These are phyloP conservation scores for Rhizophagus sp. DNA, from an alignment of 192 early-diverging fungal genomes.

Conservation along the genomic window DNA sequence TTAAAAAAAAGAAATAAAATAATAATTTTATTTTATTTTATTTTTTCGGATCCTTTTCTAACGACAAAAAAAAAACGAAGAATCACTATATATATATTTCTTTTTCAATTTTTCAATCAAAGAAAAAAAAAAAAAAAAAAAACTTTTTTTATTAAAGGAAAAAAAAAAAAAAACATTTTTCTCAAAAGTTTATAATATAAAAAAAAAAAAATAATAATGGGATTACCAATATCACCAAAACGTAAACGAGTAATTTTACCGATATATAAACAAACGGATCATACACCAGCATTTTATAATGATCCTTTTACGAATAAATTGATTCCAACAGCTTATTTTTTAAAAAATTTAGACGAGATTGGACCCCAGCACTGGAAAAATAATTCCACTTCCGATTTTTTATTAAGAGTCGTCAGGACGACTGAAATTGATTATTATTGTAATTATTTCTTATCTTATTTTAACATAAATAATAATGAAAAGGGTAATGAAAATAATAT, in stretches of 20 bases:
- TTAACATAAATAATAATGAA: background rate
- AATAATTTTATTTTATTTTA: too few species aligned
- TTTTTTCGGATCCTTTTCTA: background rate
- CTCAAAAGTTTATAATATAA: too few species aligned
- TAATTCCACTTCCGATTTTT: background rate
- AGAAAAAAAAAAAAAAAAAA: background rate
- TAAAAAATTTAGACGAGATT: constrained; percentile 17
- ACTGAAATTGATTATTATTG: constrained; percentile 7
- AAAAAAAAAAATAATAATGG: background rate
- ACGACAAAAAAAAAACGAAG: too few species aligned
- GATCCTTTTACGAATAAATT: constrained; percentile 3
- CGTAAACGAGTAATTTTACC: constrained; percentile 12
- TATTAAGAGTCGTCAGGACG: background rate
- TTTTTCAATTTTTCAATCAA: background rate
- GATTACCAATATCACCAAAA: background rate
- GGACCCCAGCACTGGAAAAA: constrained; percentile 21
- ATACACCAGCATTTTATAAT: constrained; percentile 2
- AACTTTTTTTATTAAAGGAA: too few species aligned
- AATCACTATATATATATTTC: too few species aligned
- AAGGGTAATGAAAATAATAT: background rate
- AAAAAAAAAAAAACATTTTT: background rate
- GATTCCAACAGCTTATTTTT: constrained; percentile 17
- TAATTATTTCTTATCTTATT: background rate
- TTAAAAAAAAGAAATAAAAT: too few species aligned
- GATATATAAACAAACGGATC: constrained; percentile 14